Percentiles rank a stretch among this genome's conserved stretches.
These are phyloP conservation scores for Lipomyces yamadae DNA, from an alignment of 805 yeast genomes.

Conservation along the genomic window DNA sequence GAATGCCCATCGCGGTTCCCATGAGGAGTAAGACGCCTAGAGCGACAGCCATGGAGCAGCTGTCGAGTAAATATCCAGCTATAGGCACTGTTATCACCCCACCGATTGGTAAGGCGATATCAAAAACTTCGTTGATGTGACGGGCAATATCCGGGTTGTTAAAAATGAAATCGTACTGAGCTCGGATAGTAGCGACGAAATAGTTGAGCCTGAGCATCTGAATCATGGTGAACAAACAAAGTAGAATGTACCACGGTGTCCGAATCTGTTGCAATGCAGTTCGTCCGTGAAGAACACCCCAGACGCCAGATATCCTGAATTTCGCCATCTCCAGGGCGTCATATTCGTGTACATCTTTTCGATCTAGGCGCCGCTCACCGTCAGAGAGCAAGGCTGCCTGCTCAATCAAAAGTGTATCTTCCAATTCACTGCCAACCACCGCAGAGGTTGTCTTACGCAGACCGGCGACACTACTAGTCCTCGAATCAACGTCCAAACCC, in stretches of 20 bases:
- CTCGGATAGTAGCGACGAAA: slow-evolving; percentile 84
- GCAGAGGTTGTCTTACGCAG: slow-evolving; percentile 6
- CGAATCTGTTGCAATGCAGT: slow-evolving; percentile 52
- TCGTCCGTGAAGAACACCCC: slow-evolving; percentile 77
- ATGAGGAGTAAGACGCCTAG: slow-evolving; percentile 54
- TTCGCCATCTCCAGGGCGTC: slow-evolving; percentile 34
- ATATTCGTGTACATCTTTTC: slow-evolving; percentile 26
- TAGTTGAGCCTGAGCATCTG: slow-evolving; percentile 92
- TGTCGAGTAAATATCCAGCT: slow-evolving; percentile 79
- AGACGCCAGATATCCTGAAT: slow-evolving; percentile 55
- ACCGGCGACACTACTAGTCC: slow-evolving; percentile 25
- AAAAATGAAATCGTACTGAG: slow-evolving; percentile 79
- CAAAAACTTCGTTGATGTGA: slow-evolving; percentile 73
- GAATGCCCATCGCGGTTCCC: slow-evolving; percentile 68
- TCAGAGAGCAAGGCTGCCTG: slow-evolving; percentile 12
- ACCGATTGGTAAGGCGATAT: slow-evolving; percentile 84
- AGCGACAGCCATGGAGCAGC: slow-evolving; percentile 64
- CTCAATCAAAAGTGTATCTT: slow-evolving; percentile 7
- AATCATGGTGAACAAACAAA: slow-evolving; percentile 78
- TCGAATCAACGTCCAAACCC: slow-evolving; percentile 43
- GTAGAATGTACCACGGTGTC: slow-evolving; percentile 76
- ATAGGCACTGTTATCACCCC: slow-evolving; percentile 87
- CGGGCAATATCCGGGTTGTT: slow-evolving; percentile 58
- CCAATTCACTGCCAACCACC: background rate
- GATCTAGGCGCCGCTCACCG: slow-evolving; percentile 10